phyloP scores from a whole-genome alignment of 768 basidiomycete genomes.

The Trametes villosa region DNA sequence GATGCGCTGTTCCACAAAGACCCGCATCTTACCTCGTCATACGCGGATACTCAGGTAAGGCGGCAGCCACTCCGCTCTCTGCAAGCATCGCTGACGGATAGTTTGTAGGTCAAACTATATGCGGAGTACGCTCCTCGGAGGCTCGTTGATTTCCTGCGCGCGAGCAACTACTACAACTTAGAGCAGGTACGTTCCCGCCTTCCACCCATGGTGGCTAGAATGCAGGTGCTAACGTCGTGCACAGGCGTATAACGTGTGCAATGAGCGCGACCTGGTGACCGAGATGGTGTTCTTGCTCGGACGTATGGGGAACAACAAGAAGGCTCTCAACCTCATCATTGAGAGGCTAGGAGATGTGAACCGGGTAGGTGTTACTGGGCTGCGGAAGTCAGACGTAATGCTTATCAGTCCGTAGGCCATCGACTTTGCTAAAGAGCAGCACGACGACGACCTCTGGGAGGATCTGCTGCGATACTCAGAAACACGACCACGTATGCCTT shows the following conservation, averaged over 20 bases:
- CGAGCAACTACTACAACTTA: slow-evolving; percentile 89
- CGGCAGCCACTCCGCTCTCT: neutral
- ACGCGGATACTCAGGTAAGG: slow-evolving; percentile 83
- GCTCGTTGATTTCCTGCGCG: slow-evolving; percentile 89
- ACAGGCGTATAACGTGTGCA: slow-evolving; percentile 87
- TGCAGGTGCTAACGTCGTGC: neutral
- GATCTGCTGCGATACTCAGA: slow-evolving; percentile 94
- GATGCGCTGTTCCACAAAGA: slow-evolving; percentile 91
- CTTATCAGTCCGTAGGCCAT: slow-evolving; percentile 67
- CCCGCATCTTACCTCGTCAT: slow-evolving; percentile 74
- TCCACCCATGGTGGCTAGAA: neutral
- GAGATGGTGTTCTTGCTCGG: slow-evolving; percentile 99
- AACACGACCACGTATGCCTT: slow-evolving; percentile 72
- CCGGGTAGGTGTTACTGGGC: slow-evolving; percentile 53
- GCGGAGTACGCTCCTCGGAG: slow-evolving; percentile 82
- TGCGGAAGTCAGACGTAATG: neutral
- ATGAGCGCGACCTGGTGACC: slow-evolving; percentile 81
- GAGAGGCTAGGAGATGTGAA: slow-evolving; percentile 93
- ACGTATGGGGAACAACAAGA: slow-evolving; percentile 97
- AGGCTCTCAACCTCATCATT: slow-evolving; percentile 92
- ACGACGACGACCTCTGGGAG: slow-evolving; percentile 97
- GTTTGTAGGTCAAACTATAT: slow-evolving; percentile 79
- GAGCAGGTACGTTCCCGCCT: slow-evolving; percentile 59
- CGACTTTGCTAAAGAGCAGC: slow-evolving; percentile 97
- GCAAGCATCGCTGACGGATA: neutral